Conservation (phyloP, 1,139 yeast genomes). For the Meyerozyma sp. region DNA sequence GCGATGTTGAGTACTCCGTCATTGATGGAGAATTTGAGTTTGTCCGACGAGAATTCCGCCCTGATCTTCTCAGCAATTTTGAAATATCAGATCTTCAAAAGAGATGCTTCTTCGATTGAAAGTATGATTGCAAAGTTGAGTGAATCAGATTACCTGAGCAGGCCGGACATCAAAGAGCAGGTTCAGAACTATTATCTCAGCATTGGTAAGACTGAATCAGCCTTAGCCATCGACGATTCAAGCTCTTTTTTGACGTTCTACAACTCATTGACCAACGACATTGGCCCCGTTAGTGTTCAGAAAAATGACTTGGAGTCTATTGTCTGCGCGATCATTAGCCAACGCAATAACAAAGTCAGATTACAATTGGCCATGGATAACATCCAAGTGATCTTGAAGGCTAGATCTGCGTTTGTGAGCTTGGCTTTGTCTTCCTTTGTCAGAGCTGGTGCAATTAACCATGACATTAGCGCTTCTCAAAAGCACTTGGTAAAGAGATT, state of each 20-base stretch:
- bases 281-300: background rate
- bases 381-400: background rate
- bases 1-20: background rate
- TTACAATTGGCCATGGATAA: background rate
- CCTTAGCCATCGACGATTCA: background rate
- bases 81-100: background rate
- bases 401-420: background rate
- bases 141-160: background rate
- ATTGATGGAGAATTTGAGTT: background rate
- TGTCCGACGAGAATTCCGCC: background rate
- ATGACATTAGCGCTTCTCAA: background rate
- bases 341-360: background rate
- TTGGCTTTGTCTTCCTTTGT: background rate
- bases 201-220: background rate
- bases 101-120: background rate
- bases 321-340: slow-evolving; percentile 1
- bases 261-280: background rate
- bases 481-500: slow-evolving; percentile 6
- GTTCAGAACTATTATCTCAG: background rate
- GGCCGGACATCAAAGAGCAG: background rate
- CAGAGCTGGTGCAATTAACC: background rate
- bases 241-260: background rate
- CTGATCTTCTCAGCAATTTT: background rate
- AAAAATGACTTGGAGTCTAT: background rate
- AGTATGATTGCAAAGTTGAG: background rate